Percentiles rank a stretch among this genome's conserved stretches.
Evolutionary conservation across 805 yeast species (phyloP).

Genomic region (Metschnikowia santaceciliae): DNA sequence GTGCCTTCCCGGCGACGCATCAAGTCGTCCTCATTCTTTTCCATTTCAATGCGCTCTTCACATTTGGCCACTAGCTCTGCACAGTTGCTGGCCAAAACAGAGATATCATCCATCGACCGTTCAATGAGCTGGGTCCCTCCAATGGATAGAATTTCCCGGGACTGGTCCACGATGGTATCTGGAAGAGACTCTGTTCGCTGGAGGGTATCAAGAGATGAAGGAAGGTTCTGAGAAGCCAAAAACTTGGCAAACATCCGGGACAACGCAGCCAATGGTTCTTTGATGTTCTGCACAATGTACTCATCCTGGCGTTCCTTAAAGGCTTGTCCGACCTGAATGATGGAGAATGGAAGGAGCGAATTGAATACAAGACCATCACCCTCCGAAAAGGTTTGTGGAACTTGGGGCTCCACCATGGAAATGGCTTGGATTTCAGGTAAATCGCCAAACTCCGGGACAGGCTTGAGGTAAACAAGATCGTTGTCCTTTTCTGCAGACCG

Average conservation of each 20-base stretch:
- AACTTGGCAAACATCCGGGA: conserved; percentile 42
- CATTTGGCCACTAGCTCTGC: conserved; percentile 43
- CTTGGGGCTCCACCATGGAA: conserved; percentile 51
- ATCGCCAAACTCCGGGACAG: conserved; percentile 47
- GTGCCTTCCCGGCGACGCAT: conserved; percentile 52
- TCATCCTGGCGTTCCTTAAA: conserved; percentile 61
- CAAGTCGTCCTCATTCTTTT: conserved; percentile 51
- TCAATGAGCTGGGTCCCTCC: conserved; percentile 51
- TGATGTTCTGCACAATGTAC: conserved; percentile 44
- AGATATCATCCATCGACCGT: conserved; percentile 44
- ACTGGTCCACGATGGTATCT: conserved; percentile 49
- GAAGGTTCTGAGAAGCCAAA: conserved; percentile 49
- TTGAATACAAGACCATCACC: conserved; percentile 36
- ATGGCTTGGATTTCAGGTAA: conserved; percentile 46
- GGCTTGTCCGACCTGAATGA: conserved; percentile 64
- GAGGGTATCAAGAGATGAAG: conserved; percentile 59
- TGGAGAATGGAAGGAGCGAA: conserved; percentile 61
- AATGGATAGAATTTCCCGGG: conserved; percentile 46
- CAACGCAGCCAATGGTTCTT: conserved; percentile 46
- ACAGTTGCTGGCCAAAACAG: conserved; percentile 38
- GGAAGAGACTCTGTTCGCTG: conserved; percentile 59
- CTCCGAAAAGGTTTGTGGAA: conserved; percentile 19
- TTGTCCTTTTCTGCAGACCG: conserved; percentile 70
- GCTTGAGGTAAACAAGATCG: conserved; percentile 69
- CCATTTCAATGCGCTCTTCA: conserved; percentile 43